phyloP scores from a whole-genome alignment of 345 rosid genomes.

The Brassica carinata region DNA sequence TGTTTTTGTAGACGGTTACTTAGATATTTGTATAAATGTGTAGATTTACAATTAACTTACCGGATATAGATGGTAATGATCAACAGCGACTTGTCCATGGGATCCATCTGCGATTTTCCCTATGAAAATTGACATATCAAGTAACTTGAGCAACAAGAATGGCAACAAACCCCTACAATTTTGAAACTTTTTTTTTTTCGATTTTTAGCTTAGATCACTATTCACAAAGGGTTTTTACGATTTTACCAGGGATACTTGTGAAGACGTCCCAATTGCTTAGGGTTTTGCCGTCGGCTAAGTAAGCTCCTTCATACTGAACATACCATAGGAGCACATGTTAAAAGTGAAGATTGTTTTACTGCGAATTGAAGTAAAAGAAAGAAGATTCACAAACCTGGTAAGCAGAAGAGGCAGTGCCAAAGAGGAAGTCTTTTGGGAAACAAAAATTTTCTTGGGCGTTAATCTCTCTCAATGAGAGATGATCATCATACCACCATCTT shows the following conservation, averaged over 20 bases:
- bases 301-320: constrained; percentile 57
- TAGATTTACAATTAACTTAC: constrained; percentile 27
- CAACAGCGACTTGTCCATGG: constrained; percentile 66
- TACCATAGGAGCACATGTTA: not conserved
- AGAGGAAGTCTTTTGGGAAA: constrained; percentile 60
- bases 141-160: constrained; percentile 24
- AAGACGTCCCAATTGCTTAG: constrained; percentile 61
- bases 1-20: not conserved
- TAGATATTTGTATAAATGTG: not conserved
- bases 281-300: constrained; percentile 51
- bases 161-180: not conserved
- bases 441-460: not conserved
- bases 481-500: constrained; percentile 13
- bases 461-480: constrained; percentile 19
- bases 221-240: not conserved
- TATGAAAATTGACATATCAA: constrained; percentile 18
- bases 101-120: constrained; percentile 63
- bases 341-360: not conserved
- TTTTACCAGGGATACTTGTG: constrained; percentile 46
- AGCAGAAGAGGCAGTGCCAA: constrained; percentile 81
- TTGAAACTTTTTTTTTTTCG: not conserved
- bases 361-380: not conserved
- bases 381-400: constrained; percentile 52
- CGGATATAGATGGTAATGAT: constrained; percentile 73
- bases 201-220: not conserved